phyloP scores from a whole-genome alignment of 805 yeast genomes.

The Saccharomycopsis synnaedendra region DNA sequence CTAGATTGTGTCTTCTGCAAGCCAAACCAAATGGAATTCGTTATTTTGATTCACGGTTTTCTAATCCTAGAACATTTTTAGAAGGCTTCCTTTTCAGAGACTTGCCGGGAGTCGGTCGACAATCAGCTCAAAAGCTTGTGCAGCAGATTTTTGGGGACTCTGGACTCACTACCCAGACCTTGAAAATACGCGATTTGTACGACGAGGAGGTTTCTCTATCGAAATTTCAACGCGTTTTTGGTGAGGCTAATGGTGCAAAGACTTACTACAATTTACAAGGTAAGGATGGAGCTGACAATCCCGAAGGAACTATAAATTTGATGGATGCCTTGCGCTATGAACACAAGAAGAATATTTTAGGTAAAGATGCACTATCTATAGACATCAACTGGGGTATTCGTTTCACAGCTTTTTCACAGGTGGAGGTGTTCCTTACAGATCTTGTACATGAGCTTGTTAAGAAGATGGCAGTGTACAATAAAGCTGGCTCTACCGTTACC shows the following conservation, averaged over 20 bases:
- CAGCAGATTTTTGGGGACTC: slow-evolving; percentile 17
- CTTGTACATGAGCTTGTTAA: slow-evolving; percentile 48
- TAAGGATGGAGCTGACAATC: slow-evolving; percentile 50
- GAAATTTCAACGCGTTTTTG: slow-evolving; percentile 39
- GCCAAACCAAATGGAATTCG: slow-evolving; percentile 76
- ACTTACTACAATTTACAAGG: slow-evolving; percentile 55
- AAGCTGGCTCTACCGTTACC: slow-evolving; percentile 46
- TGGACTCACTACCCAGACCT: background rate
- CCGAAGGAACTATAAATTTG: slow-evolving; percentile 28
- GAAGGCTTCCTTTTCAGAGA: slow-evolving; percentile 26
- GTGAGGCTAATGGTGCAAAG: slow-evolving; percentile 59
- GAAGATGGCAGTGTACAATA: slow-evolving; percentile 36
- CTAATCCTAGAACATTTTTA: slow-evolving; percentile 24
- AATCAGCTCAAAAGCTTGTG: slow-evolving; percentile 7
- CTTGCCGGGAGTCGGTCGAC: slow-evolving; percentile 31
- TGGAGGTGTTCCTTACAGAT: slow-evolving; percentile 48
- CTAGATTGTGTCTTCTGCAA: slow-evolving; percentile 56
- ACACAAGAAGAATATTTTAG: slow-evolving; percentile 26
- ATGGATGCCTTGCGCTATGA: slow-evolving; percentile 6
- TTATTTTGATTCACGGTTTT: slow-evolving; percentile 23
- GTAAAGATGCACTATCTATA: slow-evolving; percentile 69
- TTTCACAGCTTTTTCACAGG: slow-evolving; percentile 47
- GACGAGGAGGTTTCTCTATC: slow-evolving; percentile 32
- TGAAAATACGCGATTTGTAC: slow-evolving; percentile 36
- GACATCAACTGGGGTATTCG: slow-evolving; percentile 91